Conservation (phyloP, 2,329 filamentous ascomycete genomes). For the Ceratocystis albifundus region DNA sequence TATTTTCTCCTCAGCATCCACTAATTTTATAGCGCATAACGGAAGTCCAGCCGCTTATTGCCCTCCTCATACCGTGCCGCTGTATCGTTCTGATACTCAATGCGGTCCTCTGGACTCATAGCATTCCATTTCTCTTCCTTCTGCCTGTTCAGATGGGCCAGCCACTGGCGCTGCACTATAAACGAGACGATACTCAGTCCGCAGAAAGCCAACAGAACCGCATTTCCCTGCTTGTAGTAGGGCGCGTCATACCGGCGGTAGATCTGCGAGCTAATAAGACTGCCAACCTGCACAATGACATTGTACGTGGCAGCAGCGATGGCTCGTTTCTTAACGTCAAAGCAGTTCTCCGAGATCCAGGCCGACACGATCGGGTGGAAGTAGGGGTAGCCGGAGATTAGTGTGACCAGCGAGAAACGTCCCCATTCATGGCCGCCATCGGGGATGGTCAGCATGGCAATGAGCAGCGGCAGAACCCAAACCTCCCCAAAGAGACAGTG, state of each 20-base stretch:
- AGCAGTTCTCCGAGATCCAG: conserved; percentile 46
- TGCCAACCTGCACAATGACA: conserved; percentile 38
- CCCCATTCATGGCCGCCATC: conserved; percentile 28
- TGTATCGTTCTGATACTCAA: conserved; percentile 21
- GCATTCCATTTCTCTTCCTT: conserved; percentile 22
- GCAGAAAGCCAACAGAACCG: conserved; percentile 26
- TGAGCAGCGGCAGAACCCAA: conserved; percentile 30
- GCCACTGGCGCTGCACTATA: conserved; percentile 32
- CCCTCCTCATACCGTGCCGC: conserved; percentile 24
- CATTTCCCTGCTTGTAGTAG: conserved; percentile 37
- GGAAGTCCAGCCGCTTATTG: conserved; percentile 25
- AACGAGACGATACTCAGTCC: conserved; percentile 32
- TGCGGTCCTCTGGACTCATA: conserved; percentile 21
- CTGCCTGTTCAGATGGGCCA: conserved; percentile 32
- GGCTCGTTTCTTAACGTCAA: conserved; percentile 49
- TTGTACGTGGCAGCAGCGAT: conserved; percentile 45
- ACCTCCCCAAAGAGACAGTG: conserved; percentile 29
- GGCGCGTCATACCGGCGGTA: conserved; percentile 39
- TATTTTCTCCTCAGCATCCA: not conserved
- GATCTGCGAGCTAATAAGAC: conserved; percentile 38
- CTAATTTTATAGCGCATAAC: conserved; percentile 24
- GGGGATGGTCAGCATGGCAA: conserved; percentile 29
- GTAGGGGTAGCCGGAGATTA: conserved; percentile 30
- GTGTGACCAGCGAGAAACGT: conserved; percentile 29
- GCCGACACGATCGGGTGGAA: conserved; percentile 39